These are phyloP conservation scores for Amoeboradix gromovi DNA, from an alignment of 371 early-diverging fungal genomes.

Conservation along the genomic window DNA sequence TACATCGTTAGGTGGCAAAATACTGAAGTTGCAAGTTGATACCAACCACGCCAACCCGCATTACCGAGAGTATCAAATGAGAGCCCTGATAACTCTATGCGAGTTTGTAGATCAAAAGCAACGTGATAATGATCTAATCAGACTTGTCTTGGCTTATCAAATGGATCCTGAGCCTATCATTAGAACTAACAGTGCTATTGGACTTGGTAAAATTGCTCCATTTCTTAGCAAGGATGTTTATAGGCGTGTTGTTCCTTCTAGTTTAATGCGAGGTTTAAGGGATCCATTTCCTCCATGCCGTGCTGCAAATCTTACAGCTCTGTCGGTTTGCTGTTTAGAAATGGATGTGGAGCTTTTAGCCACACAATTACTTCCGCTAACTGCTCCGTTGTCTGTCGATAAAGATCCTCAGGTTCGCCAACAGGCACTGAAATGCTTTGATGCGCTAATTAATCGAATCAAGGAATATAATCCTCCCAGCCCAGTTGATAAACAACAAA, in stretches of 20 bases:
- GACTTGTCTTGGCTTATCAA: neutral
- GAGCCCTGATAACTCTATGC: neutral
- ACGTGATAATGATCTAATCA: neutral
- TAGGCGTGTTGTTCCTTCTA: neutral
- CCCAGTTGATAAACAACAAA: neutral
- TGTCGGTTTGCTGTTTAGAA: neutral
- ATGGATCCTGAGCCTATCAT: neutral
- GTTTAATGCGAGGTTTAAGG: neutral
- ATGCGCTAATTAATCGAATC: neutral
- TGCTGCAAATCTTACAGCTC: neutral
- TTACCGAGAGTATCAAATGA: neutral
- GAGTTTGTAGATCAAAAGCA: neutral
- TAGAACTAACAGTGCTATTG: neutral
- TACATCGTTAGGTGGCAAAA: neutral
- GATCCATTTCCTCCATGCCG: neutral
- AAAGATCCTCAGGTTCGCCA: neutral
- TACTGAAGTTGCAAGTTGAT: neutral
- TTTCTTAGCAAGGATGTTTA: neutral
- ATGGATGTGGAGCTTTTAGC: neutral
- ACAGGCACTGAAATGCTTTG: neutral
- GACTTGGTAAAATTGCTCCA: neutral
- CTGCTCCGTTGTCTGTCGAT: neutral
- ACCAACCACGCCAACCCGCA: neutral
- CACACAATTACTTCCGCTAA: neutral
- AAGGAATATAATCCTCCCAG: neutral